Evolutionary conservation across 148 eudicot genomes (phyloP).

Genomic region (Tetragonia tetragonoides): DNA sequence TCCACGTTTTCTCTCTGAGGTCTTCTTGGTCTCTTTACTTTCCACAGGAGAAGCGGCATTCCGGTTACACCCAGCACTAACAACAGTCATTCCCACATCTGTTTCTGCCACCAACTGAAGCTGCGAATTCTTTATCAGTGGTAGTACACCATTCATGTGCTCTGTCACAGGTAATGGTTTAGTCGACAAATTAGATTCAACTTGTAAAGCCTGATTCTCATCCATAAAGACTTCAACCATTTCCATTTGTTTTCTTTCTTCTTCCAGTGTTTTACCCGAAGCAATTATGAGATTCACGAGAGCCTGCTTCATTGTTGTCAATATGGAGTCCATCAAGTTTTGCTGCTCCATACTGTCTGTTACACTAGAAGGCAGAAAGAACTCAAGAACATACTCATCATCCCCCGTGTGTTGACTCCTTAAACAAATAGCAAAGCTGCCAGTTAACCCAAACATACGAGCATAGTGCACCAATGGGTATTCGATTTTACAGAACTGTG

Average conservation of each 20-base stretch:
- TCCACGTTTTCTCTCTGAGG: constrained; percentile 78
- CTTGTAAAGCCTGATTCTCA: constrained; percentile 41
- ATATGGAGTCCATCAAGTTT: constrained; percentile 55
- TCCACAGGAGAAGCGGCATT: constrained; percentile 31
- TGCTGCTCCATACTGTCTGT: constrained; percentile 45
- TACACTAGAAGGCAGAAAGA: constrained; percentile 64
- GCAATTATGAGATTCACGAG: constrained; percentile 71
- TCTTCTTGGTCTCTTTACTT: constrained; percentile 42
- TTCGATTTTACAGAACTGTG: constrained; percentile 65
- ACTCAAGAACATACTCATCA: constrained; percentile 89
- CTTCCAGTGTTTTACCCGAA: constrained; percentile 69
- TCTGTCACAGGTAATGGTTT: constrained; percentile 25
- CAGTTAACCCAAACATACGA: constrained; percentile 70
- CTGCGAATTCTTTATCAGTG: constrained; percentile 27
- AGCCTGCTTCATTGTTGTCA: constrained; percentile 59
- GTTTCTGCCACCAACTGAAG: constrained; percentile 26
- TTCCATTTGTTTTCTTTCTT: constrained; percentile 55
- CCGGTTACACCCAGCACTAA: constrained; percentile 25
- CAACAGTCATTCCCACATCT: constrained; percentile 31
- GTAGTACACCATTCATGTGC: constrained; percentile 35
- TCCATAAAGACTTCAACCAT: constrained; percentile 47
- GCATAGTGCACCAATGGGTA: constrained; percentile 97
- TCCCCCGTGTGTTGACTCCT: constrained; percentile 71
- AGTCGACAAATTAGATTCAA: constrained; percentile 33
- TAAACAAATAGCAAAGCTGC: constrained; percentile 82